phyloP scores from a whole-genome alignment of 164 flowering plant genomes.

The Taxillus chinensis region DNA sequence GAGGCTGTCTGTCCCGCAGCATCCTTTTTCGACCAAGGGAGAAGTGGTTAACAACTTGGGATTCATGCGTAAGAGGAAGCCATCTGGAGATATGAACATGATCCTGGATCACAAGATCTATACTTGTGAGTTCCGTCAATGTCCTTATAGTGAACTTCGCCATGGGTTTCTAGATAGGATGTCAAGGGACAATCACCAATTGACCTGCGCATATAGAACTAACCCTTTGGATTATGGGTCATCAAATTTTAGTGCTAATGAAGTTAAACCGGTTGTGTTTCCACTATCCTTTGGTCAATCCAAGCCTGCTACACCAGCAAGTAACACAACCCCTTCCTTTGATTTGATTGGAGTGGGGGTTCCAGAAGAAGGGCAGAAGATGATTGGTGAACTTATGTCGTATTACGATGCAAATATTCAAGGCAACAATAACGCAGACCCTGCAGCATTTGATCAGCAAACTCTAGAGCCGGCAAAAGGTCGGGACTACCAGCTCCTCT shows the following conservation, averaged over 20 bases:
- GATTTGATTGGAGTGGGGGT: conserved; percentile 42
- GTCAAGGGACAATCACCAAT: conserved; percentile 45
- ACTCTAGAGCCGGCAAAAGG: conserved; percentile 13
- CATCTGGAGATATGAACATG: conserved; percentile 13
- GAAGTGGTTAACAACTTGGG: conserved; percentile 24
- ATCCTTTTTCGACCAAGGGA: conserved; percentile 18
- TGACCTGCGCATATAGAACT: conserved; percentile 26
- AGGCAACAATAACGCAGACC: conserved; percentile 17
- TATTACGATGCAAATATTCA: conserved; percentile 45
- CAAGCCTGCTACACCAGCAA: conserved; percentile 16
- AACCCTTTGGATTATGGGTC: conserved; percentile 18
- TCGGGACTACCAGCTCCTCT: conserved; percentile 21
- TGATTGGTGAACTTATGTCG: conserved; percentile 53
- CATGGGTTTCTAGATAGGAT: conserved; percentile 38
- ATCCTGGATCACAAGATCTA: conserved; percentile 30
- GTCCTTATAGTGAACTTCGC: conserved; percentile 35
- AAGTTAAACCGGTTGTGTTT: conserved; percentile 32
- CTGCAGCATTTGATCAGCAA: conserved; percentile 19
- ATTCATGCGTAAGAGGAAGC: conserved; percentile 40
- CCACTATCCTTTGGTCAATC: conserved; percentile 25
- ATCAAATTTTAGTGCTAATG: conserved; percentile 23
- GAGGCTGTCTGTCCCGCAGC: conserved; percentile 14
- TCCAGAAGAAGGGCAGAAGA: conserved; percentile 61
- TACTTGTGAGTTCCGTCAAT: conserved; percentile 34
- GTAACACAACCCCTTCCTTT: conserved; percentile 15